Conservation (phyloP, 140 eudicot genomes). For the Senecio squalidus region DNA sequence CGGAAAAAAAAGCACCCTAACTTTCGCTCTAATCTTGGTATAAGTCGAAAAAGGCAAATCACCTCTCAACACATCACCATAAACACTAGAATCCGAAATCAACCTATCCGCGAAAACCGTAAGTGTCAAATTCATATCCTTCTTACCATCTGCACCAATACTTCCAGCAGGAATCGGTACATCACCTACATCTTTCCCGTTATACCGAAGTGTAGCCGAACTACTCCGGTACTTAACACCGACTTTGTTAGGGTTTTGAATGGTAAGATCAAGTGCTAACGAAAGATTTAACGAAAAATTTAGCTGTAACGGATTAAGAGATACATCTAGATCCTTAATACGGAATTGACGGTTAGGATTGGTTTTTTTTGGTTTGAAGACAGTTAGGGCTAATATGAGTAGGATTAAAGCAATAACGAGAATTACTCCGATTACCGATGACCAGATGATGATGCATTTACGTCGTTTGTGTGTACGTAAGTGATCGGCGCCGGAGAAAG, state of each 20-base stretch:
- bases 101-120: conserved; percentile 38
- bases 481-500: not conserved
- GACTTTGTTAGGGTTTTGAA: conserved; percentile 38
- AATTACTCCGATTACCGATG: conserved; percentile 11
- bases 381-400: conserved; percentile 25
- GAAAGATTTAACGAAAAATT: conserved; percentile 22
- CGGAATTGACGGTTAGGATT: conserved; percentile 17
- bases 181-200: conserved; percentile 23
- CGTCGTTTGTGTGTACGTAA: conserved; percentile 21
- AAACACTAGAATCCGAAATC: conserved; percentile 6
- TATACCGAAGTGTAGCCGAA: conserved; percentile 28
- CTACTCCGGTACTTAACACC: conserved; percentile 24
- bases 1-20: conserved; percentile 18
- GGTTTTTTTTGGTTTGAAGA: conserved; percentile 28
- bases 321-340: conserved; percentile 4
- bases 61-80: conserved; percentile 18
- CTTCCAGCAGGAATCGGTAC: conserved; percentile 33
- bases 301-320: not conserved
- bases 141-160: conserved; percentile 21
- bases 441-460: conserved; percentile 26
- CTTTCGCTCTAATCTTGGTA: conserved; percentile 33
- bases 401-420: conserved; percentile 9
- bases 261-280: conserved; percentile 17
- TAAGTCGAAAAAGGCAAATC: conserved; percentile 26
- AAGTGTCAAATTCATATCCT: conserved; percentile 22